Percentiles rank a stretch among this genome's conserved stretches.
phyloP scores from a whole-genome alignment of 805 yeast genomes.

The Cyberlindnera euphorbiae region DNA sequence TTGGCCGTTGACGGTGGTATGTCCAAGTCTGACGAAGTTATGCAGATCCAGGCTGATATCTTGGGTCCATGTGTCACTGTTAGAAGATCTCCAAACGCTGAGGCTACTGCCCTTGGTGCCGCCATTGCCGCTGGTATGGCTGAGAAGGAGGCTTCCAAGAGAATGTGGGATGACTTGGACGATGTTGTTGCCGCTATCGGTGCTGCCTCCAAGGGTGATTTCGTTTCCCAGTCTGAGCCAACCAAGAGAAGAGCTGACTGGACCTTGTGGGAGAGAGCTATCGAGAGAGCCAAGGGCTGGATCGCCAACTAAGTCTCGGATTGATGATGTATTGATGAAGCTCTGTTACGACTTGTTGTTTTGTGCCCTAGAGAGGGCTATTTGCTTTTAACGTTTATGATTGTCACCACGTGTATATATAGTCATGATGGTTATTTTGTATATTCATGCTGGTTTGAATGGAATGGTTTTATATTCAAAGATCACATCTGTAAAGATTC shows the following conservation, averaged over 20 bases:
- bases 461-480: neutral
- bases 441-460: conserved; percentile 9
- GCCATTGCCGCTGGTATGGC: conserved; percentile 92
- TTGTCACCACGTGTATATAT: conserved; percentile 9
- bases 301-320: conserved; percentile 26
- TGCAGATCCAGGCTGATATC: conserved; percentile 92
- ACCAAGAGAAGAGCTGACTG: conserved; percentile 59
- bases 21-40: conserved; percentile 85
- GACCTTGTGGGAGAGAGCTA: conserved; percentile 81
- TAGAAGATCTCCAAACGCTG: conserved; percentile 74
- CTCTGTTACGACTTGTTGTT: neutral
- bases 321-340: neutral
- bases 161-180: conserved; percentile 71
- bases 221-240: conserved; percentile 42
- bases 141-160: conserved; percentile 41
- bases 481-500: too few relatives aligned
- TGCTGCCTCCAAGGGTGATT: conserved; percentile 31
- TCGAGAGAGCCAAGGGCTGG: conserved; percentile 82
- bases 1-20: conserved; percentile 93
- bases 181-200: conserved; percentile 51
- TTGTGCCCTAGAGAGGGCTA: too few relatives aligned
- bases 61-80: conserved; percentile 84
- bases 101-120: conserved; percentile 94
- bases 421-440: conserved; percentile 8
- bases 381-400: conserved; percentile 6